Evolutionary conservation across 768 basidiomycete genomes (phyloP).

Genomic region (Mrakia gelida): DNA sequence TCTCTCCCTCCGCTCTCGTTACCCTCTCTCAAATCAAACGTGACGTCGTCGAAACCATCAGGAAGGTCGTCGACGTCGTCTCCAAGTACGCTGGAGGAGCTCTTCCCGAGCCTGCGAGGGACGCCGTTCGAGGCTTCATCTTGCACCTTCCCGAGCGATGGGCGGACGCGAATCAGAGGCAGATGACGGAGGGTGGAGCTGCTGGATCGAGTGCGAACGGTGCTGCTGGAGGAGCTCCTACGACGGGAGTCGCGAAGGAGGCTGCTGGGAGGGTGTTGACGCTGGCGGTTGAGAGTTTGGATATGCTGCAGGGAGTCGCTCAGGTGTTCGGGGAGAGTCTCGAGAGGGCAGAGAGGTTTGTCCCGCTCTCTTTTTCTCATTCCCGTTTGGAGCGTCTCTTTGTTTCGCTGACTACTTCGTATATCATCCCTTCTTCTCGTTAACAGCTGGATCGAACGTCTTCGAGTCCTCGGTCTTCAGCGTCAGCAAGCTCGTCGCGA

Average conservation of each 20-base stretch:
- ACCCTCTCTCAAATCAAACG: constrained; percentile 69
- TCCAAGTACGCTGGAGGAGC: constrained; percentile 79
- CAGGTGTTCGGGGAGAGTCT: constrained; percentile 79
- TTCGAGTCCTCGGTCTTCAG: constrained; percentile 71
- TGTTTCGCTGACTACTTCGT: not conserved
- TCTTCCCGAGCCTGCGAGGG: constrained; percentile 58
- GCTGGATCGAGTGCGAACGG: not conserved
- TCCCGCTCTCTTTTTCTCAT: not conserved
- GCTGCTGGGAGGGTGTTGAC: constrained; percentile 77
- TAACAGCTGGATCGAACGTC: constrained; percentile 72
- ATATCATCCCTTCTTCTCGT: constrained; percentile 13
- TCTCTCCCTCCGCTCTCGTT: constrained; percentile 52
- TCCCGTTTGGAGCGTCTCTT: not conserved
- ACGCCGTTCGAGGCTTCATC: constrained; percentile 64
- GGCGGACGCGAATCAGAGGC: constrained; percentile 55
- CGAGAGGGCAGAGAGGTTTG: constrained; percentile 75
- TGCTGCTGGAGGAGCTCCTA: constrained; percentile 5
- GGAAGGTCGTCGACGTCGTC: constrained; percentile 82
- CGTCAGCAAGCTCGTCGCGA: constrained; percentile 42
- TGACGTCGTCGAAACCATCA: constrained; percentile 82
- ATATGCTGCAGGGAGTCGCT: constrained; percentile 88
- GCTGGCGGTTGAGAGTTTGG: constrained; percentile 83
- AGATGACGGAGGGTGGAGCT: constrained; percentile 61
- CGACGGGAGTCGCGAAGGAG: constrained; percentile 55
- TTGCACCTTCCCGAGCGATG: constrained; percentile 75